Base-by-base conservation (phyloP, 2,329 filamentous ascomycete species). In the Byssothecium circinans region DNA sequence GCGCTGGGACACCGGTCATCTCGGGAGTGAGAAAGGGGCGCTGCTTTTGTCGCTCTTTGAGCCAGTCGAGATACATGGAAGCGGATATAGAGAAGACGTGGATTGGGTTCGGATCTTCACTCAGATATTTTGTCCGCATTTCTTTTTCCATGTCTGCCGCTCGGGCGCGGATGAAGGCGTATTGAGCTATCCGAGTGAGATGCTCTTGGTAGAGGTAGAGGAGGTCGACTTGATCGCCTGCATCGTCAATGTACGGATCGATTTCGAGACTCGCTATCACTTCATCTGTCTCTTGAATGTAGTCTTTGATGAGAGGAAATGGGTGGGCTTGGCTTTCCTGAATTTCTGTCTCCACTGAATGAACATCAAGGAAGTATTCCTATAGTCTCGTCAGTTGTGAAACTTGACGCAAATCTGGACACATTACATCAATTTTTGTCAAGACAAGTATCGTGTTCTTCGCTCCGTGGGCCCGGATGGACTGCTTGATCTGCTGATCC, bases 361-460 rank as follows among this genome's bases (percentile, higher is more conserved):
- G 20, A 15, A 22, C 22, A 12, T 53, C 47, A 0, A 43, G 7
- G 6, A 50, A 41, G 12, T 37, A 50, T 37, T 50, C 47, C 47
- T 53, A 23, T n/a, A n/a, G n/a, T n/a, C n/a, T n/a, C n/a, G n/a
- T n/a, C n/a, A n/a, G n/a, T n/a, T n/a, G n/a, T n/a, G n/a, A n/a
- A n/a, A n/a, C n/a, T n/a, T n/a, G n/a, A n/a, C n/a, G n/a, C n/a
- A n/a, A n/a, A n/a, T n/a, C n/a, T n/a, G n/a, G n/a, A n/a, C n/a
- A n/a, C n/a, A n/a, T n/a, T 33, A 53, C 53, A 40, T 56, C 53
- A n/a, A 44, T 53, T 22, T 47, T 47, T 2, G 41, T 53, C n/a
- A 56, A n/a, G 17, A 56, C 45, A 15, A 53, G 30, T 11, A 53
- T 53, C 2, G 46, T 50, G 17, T 46, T 45, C 25, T 45, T 38